Evolutionary conservation across 163 green algal species (phyloP).

Genomic region (Chlamydomonas reinhardtii): DNA sequence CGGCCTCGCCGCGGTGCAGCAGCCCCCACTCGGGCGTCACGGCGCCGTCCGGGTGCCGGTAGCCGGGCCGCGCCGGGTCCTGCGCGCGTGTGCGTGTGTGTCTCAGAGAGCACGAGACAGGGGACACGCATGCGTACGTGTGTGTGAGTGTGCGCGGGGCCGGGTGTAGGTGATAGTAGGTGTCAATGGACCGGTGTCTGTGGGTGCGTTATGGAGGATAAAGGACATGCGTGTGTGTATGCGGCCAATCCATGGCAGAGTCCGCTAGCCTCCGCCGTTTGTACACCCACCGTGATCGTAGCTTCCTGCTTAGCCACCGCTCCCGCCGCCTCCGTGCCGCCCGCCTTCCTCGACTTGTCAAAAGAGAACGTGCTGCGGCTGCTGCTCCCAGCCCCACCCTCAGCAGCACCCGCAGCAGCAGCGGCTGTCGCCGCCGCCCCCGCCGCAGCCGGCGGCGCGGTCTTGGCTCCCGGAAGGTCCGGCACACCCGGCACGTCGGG

Average conservation of each 20-base stretch:
- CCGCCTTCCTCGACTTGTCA: neutral
- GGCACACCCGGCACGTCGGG: slow-evolving; percentile 6
- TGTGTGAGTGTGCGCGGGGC: too few species aligned
- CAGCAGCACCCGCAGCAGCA: neutral
- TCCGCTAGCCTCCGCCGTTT: too few species aligned
- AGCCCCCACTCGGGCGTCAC: slow-evolving; percentile 64
- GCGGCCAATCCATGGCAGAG: too few species aligned
- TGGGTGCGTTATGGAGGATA: too few species aligned
- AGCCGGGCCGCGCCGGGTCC: slow-evolving; percentile 54
- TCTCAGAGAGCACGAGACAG: too few species aligned
- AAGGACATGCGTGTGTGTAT: too few species aligned
- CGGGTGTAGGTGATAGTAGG: too few species aligned
- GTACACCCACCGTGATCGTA: slow-evolving; percentile 20
- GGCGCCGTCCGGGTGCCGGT: slow-evolving; percentile 51
- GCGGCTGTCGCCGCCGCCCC: neutral
- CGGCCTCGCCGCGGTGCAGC: slow-evolving; percentile 58
- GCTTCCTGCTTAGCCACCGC: neutral
- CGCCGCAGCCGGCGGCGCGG: neutral
- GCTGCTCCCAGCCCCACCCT: neutral
- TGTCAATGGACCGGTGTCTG: too few species aligned
- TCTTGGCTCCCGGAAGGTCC: slow-evolving; percentile 4
- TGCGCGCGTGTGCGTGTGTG: neutral
- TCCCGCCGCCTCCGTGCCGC: too few species aligned
- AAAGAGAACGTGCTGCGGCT: slow-evolving; percentile 46
- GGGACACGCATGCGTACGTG: too few species aligned